Evolutionary conservation across 768 basidiomycete species (phyloP).

Genomic region (Podaxis mareebaensis): DNA sequence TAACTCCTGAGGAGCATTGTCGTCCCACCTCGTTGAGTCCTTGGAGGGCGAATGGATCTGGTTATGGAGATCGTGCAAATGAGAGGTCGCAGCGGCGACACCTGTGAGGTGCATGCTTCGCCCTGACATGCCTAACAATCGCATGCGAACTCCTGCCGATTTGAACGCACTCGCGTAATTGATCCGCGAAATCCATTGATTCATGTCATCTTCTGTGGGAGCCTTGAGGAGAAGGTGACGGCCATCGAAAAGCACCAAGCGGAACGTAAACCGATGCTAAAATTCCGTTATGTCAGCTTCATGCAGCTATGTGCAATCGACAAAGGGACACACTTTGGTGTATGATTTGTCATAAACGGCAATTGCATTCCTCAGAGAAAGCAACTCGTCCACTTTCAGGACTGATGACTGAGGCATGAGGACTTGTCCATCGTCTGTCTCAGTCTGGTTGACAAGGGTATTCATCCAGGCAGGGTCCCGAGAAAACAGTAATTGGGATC

Average conservation of each 20-base stretch:
- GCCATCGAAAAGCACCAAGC: conserved; percentile 73
- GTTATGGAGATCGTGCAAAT: conserved; percentile 67
- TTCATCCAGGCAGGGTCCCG: conserved; percentile 62
- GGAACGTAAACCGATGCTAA: conserved; percentile 73
- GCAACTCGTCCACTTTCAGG: conserved; percentile 82
- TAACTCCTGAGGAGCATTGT: conserved; percentile 38
- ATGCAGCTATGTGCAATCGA: background rate
- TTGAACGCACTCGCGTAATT: conserved; percentile 96
- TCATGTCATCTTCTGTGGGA: conserved; percentile 66
- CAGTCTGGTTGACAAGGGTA: conserved; percentile 14
- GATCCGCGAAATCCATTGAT: conserved; percentile 88
- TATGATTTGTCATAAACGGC: conserved; percentile 82
- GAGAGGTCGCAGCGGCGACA: conserved; percentile 83
- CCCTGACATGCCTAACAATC: conserved; percentile 66
- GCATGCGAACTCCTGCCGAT: conserved; percentile 79
- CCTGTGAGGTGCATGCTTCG: conserved; percentile 78
- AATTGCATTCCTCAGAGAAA: conserved; percentile 75
- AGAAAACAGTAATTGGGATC: conserved; percentile 90
- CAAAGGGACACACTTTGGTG: conserved; percentile 55
- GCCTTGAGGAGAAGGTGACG: conserved; percentile 84
- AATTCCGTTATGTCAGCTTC: conserved; percentile 4
- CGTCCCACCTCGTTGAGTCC: conserved; percentile 43
- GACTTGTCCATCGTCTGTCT: conserved; percentile 30
- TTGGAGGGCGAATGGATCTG: conserved; percentile 27
- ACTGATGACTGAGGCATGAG: conserved; percentile 39